Conservation (phyloP, 2,329 filamentous ascomycete species). For the Penicillium occitanis region DNA sequence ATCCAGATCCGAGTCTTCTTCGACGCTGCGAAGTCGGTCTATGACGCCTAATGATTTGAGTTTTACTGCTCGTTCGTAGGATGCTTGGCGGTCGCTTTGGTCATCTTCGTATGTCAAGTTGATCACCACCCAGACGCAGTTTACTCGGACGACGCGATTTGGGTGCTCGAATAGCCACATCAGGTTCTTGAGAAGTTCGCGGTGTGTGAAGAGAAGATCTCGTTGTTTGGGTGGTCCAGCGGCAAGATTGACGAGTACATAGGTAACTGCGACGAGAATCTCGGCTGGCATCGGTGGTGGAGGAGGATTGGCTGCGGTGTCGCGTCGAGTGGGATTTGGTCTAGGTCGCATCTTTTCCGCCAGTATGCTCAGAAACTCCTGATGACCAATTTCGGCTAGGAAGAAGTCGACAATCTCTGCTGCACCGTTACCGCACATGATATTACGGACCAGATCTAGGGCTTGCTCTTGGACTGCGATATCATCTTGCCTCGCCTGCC, state of each 20-base stretch:
- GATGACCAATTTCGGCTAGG: constrained; percentile 71
- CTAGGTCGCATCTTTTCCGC: constrained; percentile 69
- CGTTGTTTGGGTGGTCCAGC: constrained; percentile 77
- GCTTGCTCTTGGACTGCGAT: constrained; percentile 87
- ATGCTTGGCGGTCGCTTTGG: constrained; percentile 63
- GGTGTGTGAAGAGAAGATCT: constrained; percentile 73
- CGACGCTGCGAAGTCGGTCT: constrained; percentile 62
- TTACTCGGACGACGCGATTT: constrained; percentile 70
- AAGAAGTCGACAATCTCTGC: constrained; percentile 80
- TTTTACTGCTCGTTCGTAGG: constrained; percentile 65
- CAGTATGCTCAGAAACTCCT: constrained; percentile 77
- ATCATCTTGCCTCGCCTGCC: constrained; percentile 72
- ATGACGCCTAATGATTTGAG: constrained; percentile 72
- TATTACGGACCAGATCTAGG: constrained; percentile 83
- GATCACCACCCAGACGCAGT: constrained; percentile 78
- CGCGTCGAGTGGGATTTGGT: constrained; percentile 34
- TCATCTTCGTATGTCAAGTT: constrained; percentile 86
- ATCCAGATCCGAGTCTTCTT: constrained; percentile 73
- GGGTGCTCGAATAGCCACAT: constrained; percentile 71
- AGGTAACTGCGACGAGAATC: constrained; percentile 75
- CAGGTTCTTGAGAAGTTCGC: constrained; percentile 70
- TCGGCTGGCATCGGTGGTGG: constrained; percentile 49
- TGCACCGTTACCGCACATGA: constrained; percentile 67
- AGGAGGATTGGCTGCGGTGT: constrained; percentile 29
- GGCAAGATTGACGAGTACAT: constrained; percentile 83